These are phyloP conservation scores for Ophiocordyceps sinensis DNA, from an alignment of 2,329 filamentous ascomycete species.

Conservation along the genomic window DNA sequence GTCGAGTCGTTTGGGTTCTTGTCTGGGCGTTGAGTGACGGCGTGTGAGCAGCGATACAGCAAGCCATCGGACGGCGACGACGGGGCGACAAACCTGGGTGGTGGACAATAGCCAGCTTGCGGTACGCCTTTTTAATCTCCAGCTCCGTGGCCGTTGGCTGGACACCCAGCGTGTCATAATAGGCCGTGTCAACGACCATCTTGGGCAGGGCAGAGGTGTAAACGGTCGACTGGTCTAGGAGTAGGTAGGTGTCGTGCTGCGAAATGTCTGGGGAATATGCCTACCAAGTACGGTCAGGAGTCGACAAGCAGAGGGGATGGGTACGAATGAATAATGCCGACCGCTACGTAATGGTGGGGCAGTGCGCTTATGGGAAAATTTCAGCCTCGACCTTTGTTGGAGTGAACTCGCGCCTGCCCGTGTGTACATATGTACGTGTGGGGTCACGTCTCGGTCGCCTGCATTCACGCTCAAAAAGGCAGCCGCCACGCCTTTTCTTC, in stretches of 20 bases:
- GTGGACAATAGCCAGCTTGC: constrained; percentile 85
- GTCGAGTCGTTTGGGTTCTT: constrained; percentile 96
- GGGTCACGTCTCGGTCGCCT: too few relatives aligned
- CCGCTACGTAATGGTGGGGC: constrained; percentile 24
- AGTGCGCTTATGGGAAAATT: constrained; percentile 6
- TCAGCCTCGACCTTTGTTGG: not conserved
- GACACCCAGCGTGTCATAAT: constrained; percentile 80
- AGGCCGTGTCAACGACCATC: constrained; percentile 81
- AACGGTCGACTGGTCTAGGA: too few relatives aligned
- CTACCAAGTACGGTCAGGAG: not conserved
- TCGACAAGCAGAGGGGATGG: not conserved
- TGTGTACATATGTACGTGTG: too few relatives aligned
- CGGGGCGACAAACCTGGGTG: constrained; percentile 52
- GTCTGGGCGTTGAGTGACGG: constrained; percentile 36
- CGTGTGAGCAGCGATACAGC: constrained; percentile 1
- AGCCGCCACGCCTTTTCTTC: too few relatives aligned
- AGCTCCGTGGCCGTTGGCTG: constrained; percentile 73
- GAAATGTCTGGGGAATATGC: not conserved
- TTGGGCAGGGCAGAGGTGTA: constrained; percentile 10
- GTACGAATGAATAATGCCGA: not conserved
- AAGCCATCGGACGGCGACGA: not conserved
- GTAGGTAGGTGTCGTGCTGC: not conserved
- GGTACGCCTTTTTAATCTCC: constrained; percentile 94
- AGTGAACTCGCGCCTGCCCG: not conserved
- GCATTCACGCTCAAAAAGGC: not conserved